Conservation (phyloP, 2,329 filamentous ascomycete species). For the Tolypocladium ovalisporum region DNA sequence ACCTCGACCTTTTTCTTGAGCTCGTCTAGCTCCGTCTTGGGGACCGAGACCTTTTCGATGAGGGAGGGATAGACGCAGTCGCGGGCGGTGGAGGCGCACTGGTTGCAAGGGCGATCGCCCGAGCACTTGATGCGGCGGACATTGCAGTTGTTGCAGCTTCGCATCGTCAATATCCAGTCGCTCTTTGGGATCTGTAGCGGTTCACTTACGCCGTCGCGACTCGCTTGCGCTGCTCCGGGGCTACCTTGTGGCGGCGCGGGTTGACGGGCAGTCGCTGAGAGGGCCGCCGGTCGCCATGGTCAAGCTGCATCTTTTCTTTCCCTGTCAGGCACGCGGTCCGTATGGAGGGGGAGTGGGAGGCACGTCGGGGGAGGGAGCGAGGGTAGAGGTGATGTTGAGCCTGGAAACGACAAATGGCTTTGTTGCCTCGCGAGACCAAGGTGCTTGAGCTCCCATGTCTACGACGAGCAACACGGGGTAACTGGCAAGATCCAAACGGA, state of each 20-base stretch:
- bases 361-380: neutral
- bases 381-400: neutral
- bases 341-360: neutral
- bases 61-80: constrained; percentile 36
- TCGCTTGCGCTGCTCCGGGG: constrained; percentile 34
- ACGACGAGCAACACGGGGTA: neutral
- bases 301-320: constrained; percentile 14
- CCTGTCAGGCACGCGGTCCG: neutral
- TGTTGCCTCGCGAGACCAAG: neutral
- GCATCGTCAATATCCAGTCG: neutral
- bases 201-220: constrained; percentile 33
- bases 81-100: constrained; percentile 30
- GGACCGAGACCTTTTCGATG: constrained; percentile 31
- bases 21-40: constrained; percentile 28
- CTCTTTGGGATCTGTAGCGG: neutral
- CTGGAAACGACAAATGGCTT: neutral
- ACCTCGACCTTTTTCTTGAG: constrained; percentile 25
- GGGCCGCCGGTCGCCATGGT: constrained; percentile 13
- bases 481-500: neutral
- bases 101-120: constrained; percentile 34
- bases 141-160: constrained; percentile 42
- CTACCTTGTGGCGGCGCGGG: constrained; percentile 36
- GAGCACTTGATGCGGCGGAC: constrained; percentile 41
- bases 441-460: neutral
- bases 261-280: constrained; percentile 35